Percentiles rank a stretch among this genome's conserved stretches.
Conservation (phyloP, 805 yeast genomes). For the Candida parachauliodes region DNA sequence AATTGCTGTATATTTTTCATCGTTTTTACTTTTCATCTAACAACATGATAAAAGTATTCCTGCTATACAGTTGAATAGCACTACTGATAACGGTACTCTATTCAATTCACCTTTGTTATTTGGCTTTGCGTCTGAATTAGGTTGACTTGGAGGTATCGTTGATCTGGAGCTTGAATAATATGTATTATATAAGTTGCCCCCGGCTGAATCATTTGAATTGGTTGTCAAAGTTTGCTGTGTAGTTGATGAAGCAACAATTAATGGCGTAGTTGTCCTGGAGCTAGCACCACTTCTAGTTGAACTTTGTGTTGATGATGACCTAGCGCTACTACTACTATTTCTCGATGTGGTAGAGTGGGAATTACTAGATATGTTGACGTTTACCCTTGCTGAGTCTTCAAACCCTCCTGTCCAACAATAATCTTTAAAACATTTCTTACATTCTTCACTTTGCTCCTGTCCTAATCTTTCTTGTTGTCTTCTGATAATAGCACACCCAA, state of each 20-base stretch:
- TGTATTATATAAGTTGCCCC: background rate
- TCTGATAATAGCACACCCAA: constrained; percentile 79
- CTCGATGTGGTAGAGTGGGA: background rate
- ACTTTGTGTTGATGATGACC: background rate
- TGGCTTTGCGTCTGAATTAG: background rate
- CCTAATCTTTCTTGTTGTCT: constrained; percentile 71
- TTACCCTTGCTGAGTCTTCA: constrained; percentile 4
- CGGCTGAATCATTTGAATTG: background rate
- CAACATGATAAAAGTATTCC: background rate
- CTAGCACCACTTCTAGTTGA: background rate
- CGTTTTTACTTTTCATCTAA: no score
- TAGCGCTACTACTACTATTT: background rate
- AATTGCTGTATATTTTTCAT: no score
- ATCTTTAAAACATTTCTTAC: constrained; percentile 61
- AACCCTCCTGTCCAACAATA: constrained; percentile 60
- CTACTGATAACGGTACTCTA: background rate
- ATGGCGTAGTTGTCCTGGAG: background rate
- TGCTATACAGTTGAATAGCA: background rate
- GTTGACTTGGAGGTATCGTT: constrained; percentile 1
- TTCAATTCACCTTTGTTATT: background rate
- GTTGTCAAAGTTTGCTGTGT: background rate
- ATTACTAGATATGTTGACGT: background rate
- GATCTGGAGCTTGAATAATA: constrained; percentile 3
- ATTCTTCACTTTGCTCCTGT: constrained; percentile 58
- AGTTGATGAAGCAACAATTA: background rate